Evolutionary conservation across 768 basidiomycete genomes (phyloP).

Genomic region (Tremella yokohamensis): DNA sequence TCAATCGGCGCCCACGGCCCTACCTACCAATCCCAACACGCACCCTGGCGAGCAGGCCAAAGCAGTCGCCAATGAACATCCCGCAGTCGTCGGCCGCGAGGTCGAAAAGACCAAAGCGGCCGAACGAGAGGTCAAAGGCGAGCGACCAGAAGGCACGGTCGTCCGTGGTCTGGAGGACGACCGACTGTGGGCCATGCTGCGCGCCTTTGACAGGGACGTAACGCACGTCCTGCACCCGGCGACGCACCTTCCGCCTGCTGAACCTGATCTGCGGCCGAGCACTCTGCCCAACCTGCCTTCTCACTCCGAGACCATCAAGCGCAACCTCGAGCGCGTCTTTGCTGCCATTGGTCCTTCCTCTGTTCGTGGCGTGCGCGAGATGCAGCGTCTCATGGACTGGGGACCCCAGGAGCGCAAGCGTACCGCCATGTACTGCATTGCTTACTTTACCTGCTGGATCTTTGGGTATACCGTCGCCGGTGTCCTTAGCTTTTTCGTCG

Average conservation of each 20-base stretch:
- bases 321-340: slow-evolving; percentile 51
- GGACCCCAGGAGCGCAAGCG: slow-evolving; percentile 44
- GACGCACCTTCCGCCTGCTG: slow-evolving; percentile 43
- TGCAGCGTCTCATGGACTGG: slow-evolving; percentile 51
- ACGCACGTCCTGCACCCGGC: slow-evolving; percentile 52
- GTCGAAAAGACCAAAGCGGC: slow-evolving; percentile 53
- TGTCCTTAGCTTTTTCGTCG: slow-evolving; percentile 45
- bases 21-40: slow-evolving; percentile 47
- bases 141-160: slow-evolving; percentile 46
- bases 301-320: slow-evolving; percentile 51
- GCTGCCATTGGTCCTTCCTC: slow-evolving; percentile 49
- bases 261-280: slow-evolving; percentile 53
- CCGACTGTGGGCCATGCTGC: slow-evolving; percentile 49
- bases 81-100: slow-evolving; percentile 45
- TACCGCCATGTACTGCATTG: slow-evolving; percentile 44
- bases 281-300: slow-evolving; percentile 52
- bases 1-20: slow-evolving; percentile 38
- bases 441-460: slow-evolving; percentile 51
- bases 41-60: slow-evolving; percentile 47
- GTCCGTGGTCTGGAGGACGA: slow-evolving; percentile 53
- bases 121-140: slow-evolving; percentile 47
- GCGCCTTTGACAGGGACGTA: slow-evolving; percentile 49
- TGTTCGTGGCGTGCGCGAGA: slow-evolving; percentile 47
- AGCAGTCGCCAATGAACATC: slow-evolving; percentile 43
- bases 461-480: slow-evolving; percentile 50